Evolutionary conservation across 2,329 filamentous ascomycete genomes (phyloP), one percentile per base, ranked within the genome.

Genomic region (Tolypocladium inflatum): DNA sequence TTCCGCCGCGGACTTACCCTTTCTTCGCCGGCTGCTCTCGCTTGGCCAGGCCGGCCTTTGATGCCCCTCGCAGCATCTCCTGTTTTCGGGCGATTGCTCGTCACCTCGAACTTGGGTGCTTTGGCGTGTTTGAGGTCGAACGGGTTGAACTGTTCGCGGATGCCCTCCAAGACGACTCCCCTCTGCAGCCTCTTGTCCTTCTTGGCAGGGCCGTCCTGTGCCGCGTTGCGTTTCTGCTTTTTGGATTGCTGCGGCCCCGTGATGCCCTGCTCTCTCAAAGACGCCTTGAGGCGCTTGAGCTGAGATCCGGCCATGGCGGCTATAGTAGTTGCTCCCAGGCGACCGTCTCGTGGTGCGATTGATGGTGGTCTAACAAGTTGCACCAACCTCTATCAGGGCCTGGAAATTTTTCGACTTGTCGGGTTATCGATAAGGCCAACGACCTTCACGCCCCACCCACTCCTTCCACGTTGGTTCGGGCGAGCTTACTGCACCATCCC

Each of bases 61-160:
- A 87, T 81, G 54, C 81, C 81, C 62, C 81, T 84, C 33, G 79
- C 76, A 35, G 79, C 77, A 68, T 78, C 78, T 55, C 76, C 76
- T 37, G 74, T 74, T 15, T 76, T 73, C 7, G 82, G 79, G 59
- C 83, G 82, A 62, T 83, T 84, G 56, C 81, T 92, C 0, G 89
- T 91, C 51, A 92, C 87, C 50, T 93, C 86, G 63, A 96, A 96
- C 68, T 97, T 97, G 58, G 86, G 86, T 0, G 87, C 89, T 60
- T 88, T 82, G 1, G 86, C 85, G 59, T 89, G 85, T 74, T 95
- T 95, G 71, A 96, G 84, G 70, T 99, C 94, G 74, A 99, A 99
- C 0, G 94, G 94, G 71, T 99, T 99, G 82, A 97, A 97, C 65
- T 92, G 88, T 68, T 97, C 92, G 69, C 94, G 88, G 70, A 99